Evolutionary conservation across 2,329 filamentous ascomycete genomes (phyloP), one percentile per base, ranked within the genome.

Genomic region (Alternaria consortialis): DNA sequence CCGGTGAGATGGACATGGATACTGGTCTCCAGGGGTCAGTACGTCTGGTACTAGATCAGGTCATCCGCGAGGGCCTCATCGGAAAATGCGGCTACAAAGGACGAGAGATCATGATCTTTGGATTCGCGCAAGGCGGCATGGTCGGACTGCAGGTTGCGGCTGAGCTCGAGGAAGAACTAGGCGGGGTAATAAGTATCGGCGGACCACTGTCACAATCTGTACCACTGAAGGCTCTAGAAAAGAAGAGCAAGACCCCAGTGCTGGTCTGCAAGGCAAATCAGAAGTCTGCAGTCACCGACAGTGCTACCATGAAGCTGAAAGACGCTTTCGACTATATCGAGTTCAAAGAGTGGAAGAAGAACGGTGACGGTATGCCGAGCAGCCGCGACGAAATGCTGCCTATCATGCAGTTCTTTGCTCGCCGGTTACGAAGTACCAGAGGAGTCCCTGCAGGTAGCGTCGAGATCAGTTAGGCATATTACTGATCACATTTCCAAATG

Each of bases 341-440:
- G 64, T 56, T 79, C 46, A 74, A 73, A 53, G 77, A 80, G 53
- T 80, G 79, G 79, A 76, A 70, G 72, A 87, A 89, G 73, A 79
- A 77, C 3, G 91, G 90, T 6, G 92, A 97, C 77, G 86, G 85
- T 1, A 97, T 97, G 94, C 93, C 93, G n/a, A 82, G 84, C 46
- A 90, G 85, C 74, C 84, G 90, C 54, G 93, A 96, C 11, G 94
- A 98, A 83, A 94, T 96, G 85, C 74, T 94, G 71, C 93, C 94
- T 0, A 86, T 97, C 62, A 97, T 97, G 93, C 87, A 90, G 73
- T 97, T 89, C 76, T 86, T 93, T 70, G 89, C 90, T 0, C 85
- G 90, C 52, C 85, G 90, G 71, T 77, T 95, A 68, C 73, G 80
- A 64, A 87, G 85, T 68, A 80, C 77, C 43, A 82, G 79, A 56